A percentile compares a stretch with the other conserved stretches of the same genome.
Evolutionary conservation across 441 rosid genomes (phyloP).

Genomic region (Sinapis alba): DNA sequence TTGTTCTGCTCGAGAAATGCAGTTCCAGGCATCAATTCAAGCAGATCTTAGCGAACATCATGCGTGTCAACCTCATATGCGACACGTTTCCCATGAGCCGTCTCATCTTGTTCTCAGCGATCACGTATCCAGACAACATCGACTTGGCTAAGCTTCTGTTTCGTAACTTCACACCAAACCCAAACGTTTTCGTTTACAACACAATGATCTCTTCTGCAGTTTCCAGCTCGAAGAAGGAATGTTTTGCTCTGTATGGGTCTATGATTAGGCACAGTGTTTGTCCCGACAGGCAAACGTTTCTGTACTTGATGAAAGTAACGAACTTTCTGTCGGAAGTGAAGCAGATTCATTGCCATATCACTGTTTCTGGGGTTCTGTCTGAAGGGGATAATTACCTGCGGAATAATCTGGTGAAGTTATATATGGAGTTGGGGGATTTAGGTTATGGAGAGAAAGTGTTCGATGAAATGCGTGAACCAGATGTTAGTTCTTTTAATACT

Average conservation of each 20-base stretch:
- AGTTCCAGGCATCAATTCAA: slow-evolving; percentile 48
- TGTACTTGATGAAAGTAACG: slow-evolving; percentile 42
- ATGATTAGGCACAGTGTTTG: slow-evolving; percentile 46
- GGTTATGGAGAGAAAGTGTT: slow-evolving; percentile 48
- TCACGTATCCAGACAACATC: slow-evolving; percentile 51
- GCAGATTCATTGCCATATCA: slow-evolving; percentile 58
- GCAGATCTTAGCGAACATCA: slow-evolving; percentile 53
- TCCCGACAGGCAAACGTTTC: slow-evolving; percentile 56
- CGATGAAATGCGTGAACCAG: slow-evolving; percentile 42
- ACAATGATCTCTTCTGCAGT: slow-evolving; percentile 51
- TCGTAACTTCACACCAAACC: slow-evolving; percentile 48
- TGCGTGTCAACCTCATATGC: slow-evolving; percentile 53
- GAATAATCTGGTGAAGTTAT: slow-evolving; percentile 41
- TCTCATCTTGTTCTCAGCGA: slow-evolving; percentile 53
- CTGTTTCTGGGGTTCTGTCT: slow-evolving; percentile 43
- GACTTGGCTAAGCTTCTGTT: slow-evolving; percentile 52
- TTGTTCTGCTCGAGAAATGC: slow-evolving; percentile 54
- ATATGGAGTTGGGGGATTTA: slow-evolving; percentile 42
- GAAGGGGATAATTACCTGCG: slow-evolving; percentile 38
- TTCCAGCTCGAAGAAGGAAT: slow-evolving; percentile 24
- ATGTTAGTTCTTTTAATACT: slow-evolving; percentile 48
- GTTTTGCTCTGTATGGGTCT: slow-evolving; percentile 43
- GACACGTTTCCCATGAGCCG: slow-evolving; percentile 68
- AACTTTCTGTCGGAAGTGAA: slow-evolving; percentile 41
- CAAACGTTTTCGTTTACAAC: slow-evolving; percentile 53